Evolutionary conservation across 306 rosid genomes (phyloP), one percentile per base, ranked within the genome.

Genomic region (Fragaria nilgerrensis): DNA sequence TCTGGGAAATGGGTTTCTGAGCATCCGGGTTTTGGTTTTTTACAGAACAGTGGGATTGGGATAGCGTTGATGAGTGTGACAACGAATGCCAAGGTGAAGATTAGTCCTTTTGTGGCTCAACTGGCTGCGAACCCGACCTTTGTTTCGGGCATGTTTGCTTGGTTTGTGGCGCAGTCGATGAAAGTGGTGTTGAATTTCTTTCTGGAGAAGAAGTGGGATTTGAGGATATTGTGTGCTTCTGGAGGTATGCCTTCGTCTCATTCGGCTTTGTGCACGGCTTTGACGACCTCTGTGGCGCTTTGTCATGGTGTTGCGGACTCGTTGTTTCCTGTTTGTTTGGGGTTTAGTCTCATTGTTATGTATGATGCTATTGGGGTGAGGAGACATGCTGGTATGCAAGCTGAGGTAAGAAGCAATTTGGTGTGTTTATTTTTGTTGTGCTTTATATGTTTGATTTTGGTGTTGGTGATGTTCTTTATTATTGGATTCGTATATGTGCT

Each of bases 181-280:
- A 94, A 91, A 77, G 84, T 94, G 16, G 27, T 91, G 12, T 79
- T 94, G 83, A 91, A 88, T 76, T 91, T 91, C 87, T 86, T 86
- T 45, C 81, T 90, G 45, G 97, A 90, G 74, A 80, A 85, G 78
- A 92, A 86, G 78, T 94, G 97, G 98, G 58, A 87, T 72, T 86
- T 77, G 75, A 82, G 82, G 32, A 64, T 93, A 0, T 27, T 88
- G 70, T 91, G 23, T 82, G 86, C 91, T 3, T 89, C 91, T 3
- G 98, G 97, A 0, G 98, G 98, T 32, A 91, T 94, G 97, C 98
- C 97, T n/a, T 94, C 97, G 27, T 94, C 98, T 20, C 98, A 91
- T 75, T 87, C 97, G 19, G 91, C 98, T 0, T 79, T 94, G 73
- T 94, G 98, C 74, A 90, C 88, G 12, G 98, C 97, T 13, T 78